A percentile compares a stretch with the other conserved stretches of the same genome.
Evolutionary conservation across 73 alveolate genomes (phyloP).

Genomic region (Stentor coeruleus): DNA sequence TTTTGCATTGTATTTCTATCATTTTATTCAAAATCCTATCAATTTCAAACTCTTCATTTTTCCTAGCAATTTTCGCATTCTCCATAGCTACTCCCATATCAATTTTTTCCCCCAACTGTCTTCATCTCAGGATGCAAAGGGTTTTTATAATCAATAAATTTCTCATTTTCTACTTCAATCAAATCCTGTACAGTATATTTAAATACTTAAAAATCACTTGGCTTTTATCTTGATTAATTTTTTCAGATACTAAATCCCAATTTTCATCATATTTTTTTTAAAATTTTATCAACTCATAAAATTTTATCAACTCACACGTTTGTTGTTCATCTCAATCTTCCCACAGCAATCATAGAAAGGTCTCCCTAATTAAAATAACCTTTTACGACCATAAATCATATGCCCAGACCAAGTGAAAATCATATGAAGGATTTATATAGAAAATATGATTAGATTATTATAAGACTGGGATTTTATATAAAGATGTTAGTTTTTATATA

Average conservation of each 20-base stretch:
- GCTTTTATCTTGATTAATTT: slow-evolving; percentile 23
- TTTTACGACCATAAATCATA: slow-evolving; percentile 46
- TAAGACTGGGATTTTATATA: too few species aligned
- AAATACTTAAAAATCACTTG: slow-evolving; percentile 33
- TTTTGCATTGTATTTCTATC: slow-evolving; percentile 60
- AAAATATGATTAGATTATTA: too few species aligned
- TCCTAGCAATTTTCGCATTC: slow-evolving; percentile 34
- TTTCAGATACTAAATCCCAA: slow-evolving; percentile 32
- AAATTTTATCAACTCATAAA: neutral
- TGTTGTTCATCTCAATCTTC: too few species aligned
- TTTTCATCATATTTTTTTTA: slow-evolving; percentile 32
- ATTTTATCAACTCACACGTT: too few species aligned
- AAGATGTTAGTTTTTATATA: too few species aligned
- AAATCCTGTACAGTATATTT: slow-evolving; percentile 22
- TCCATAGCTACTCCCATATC: slow-evolving; percentile 43
- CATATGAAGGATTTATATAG: slow-evolving; percentile 92
- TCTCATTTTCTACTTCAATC: slow-evolving; percentile 33
- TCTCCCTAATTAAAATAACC: slow-evolving; percentile 66
- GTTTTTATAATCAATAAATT: slow-evolving; percentile 33
- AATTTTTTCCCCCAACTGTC: slow-evolving; percentile 30
- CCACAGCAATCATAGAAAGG: slow-evolving; percentile 89
- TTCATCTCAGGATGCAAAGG: slow-evolving; percentile 38
- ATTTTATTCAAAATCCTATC: slow-evolving; percentile 36
- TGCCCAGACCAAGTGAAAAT: slow-evolving; percentile 29
- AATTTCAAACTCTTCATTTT: slow-evolving; percentile 36